phyloP scores from a whole-genome alignment of 306 rosid species.

The Coriaria nepalensis region DNA sequence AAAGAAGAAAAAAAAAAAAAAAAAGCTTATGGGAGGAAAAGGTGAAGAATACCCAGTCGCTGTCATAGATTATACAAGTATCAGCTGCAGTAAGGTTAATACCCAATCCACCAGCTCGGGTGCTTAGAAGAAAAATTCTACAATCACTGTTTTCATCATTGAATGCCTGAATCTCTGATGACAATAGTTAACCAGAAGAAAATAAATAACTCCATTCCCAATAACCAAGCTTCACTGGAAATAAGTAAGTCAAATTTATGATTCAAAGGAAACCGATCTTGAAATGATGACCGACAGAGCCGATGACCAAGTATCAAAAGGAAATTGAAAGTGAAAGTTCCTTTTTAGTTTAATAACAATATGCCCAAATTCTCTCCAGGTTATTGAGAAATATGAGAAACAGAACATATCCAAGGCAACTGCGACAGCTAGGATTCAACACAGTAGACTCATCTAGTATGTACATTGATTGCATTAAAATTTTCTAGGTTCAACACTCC shows the following conservation, averaged over 20 bases:
- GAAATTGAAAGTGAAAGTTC: no score
- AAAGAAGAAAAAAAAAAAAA: background rate
- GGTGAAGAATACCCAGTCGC: slow-evolving; percentile 74
- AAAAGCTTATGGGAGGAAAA: background rate
- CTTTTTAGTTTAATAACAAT: no score
- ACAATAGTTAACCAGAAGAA: slow-evolving; percentile 8
- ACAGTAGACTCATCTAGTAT: no score
- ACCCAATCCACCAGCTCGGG: slow-evolving; percentile 98
- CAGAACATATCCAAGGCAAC: no score
- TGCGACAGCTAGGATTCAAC: no score
- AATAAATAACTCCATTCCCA: background rate
- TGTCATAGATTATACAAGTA: slow-evolving; percentile 92
- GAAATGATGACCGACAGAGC: no score
- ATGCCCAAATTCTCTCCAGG: background rate
- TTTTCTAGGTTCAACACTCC: no score
- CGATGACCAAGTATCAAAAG: no score
- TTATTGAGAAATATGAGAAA: background rate
- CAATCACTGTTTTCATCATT: slow-evolving; percentile 46
- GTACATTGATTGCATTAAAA: no score
- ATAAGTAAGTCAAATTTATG: no score
- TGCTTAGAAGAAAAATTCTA: slow-evolving; percentile 74
- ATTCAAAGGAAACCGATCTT: no score
- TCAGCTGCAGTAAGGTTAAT: slow-evolving; percentile 97
- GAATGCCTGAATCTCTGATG: slow-evolving; percentile 73
- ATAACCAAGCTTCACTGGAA: no score